Evolutionary conservation across 768 basidiomycete species (phyloP).

Genomic region (Suillus luteus): DNA sequence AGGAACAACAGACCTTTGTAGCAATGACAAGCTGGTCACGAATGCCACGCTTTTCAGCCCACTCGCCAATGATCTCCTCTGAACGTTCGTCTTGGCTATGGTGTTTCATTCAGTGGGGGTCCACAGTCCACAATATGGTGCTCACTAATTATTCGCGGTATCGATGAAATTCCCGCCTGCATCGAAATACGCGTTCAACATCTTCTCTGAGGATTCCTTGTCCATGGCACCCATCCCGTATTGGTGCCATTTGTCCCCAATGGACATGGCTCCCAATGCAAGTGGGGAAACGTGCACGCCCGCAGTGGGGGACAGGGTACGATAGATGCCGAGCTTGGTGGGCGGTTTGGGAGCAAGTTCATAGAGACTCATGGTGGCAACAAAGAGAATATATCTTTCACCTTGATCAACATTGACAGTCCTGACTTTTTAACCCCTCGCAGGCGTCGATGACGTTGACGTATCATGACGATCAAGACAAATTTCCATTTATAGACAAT

Average conservation of each 20-base stretch:
- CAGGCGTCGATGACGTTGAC: not conserved
- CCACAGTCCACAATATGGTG: not conserved
- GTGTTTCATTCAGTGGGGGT: not conserved
- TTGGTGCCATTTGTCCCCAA: conserved; percentile 45
- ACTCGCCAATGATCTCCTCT: conserved; percentile 50
- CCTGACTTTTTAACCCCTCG: not conserved
- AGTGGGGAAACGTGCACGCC: conserved; percentile 52
- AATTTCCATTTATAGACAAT: not conserved
- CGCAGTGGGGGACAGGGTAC: conserved; percentile 41
- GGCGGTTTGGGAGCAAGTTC: conserved; percentile 27
- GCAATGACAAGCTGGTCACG: conserved; percentile 49
- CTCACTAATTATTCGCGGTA: conserved; percentile 49
- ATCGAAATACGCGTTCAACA: conserved; percentile 47
- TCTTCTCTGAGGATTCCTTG: conserved; percentile 44
- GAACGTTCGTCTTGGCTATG: conserved; percentile 41
- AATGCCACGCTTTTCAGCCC: conserved; percentile 43
- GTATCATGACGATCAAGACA: not conserved
- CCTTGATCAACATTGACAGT: too few species aligned
- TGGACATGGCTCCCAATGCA: conserved; percentile 49
- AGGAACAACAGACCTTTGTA: conserved; percentile 33
- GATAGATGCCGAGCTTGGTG: conserved; percentile 40
- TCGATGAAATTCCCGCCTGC: conserved; percentile 53
- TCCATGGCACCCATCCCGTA: conserved; percentile 43
- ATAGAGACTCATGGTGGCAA: conserved; percentile 1
- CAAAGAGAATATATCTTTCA: too few species aligned